Percentiles rank a stretch among this genome's conserved stretches.
Conservation (phyloP, 78 protist genomes). For the Dictyostelium intermedium region DNA sequence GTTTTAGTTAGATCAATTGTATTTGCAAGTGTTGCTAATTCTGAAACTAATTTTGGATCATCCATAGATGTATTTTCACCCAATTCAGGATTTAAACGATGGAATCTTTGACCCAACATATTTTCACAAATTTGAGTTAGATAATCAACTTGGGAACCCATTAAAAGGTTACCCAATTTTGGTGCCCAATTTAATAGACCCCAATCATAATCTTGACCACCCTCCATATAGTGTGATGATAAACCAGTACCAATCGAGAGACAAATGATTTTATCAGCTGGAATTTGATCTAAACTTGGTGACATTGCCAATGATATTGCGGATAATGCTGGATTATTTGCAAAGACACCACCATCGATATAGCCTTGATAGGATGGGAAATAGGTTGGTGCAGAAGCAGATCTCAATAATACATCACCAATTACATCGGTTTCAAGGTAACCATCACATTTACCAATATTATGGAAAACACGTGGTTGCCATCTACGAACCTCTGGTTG, state of each 20-base stretch:
- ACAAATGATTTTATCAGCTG: slow-evolving; percentile 31
- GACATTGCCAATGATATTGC: slow-evolving; percentile 52
- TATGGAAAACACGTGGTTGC: slow-evolving; percentile 66
- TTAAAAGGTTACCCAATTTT: slow-evolving; percentile 57
- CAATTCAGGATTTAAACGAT: slow-evolving; percentile 41
- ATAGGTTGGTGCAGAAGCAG: slow-evolving; percentile 76
- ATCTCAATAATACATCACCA: slow-evolving; percentile 54
- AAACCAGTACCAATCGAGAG: slow-evolving; percentile 62
- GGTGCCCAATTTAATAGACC: slow-evolving; percentile 71
- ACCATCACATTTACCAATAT: neutral
- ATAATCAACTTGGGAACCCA: slow-evolving; percentile 69
- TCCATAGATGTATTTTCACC: slow-evolving; percentile 69
- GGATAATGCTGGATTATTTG: slow-evolving; percentile 57
- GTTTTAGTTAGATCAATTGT: slow-evolving; percentile 28
- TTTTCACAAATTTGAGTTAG: slow-evolving; percentile 57
- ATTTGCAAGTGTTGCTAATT: slow-evolving; percentile 56
- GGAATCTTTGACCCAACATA: slow-evolving; percentile 25
- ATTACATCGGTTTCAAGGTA: slow-evolving; percentile 42
- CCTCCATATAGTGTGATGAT: slow-evolving; percentile 51
- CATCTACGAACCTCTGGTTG: slow-evolving; percentile 62
- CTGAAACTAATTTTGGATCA: slow-evolving; percentile 68
- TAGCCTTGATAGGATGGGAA: slow-evolving; percentile 75
- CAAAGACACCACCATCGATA: slow-evolving; percentile 80
- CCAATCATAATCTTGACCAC: slow-evolving; percentile 68
- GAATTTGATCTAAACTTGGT: slow-evolving; percentile 24